phyloP scores from a whole-genome alignment of 108 stramenopile species.

The Skeletonema grethae region DNA sequence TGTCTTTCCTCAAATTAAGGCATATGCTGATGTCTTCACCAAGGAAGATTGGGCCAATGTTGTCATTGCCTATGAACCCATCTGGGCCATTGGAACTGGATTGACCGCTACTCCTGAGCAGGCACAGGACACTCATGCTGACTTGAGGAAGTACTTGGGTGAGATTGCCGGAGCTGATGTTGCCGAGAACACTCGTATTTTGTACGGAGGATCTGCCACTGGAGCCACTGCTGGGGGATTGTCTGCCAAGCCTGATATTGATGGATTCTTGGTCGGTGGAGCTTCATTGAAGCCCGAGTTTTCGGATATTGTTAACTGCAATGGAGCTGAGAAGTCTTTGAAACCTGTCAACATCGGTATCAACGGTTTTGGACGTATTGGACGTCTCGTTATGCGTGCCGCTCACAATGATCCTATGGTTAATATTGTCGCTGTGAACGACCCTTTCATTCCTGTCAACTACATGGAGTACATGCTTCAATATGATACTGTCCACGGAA shows the following conservation, averaged over 20 bases:
- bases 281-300: constrained; percentile 98
- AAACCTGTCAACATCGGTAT: constrained; percentile 91
- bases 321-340: constrained; percentile 60
- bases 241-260: constrained; percentile 95
- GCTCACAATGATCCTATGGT: constrained; percentile 88
- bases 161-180: constrained; percentile 87
- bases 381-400: constrained; percentile 94
- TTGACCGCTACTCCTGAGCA: constrained; percentile 95
- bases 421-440: constrained; percentile 96
- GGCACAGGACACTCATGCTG: constrained; percentile 94
- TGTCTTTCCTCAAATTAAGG: constrained; percentile 95
- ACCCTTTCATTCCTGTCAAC: constrained; percentile 89
- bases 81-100: constrained; percentile 99
- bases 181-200: constrained; percentile 83
- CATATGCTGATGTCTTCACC: constrained; percentile 89
- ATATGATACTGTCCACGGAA: constrained; percentile 96
- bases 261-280: constrained; percentile 99
- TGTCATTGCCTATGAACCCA: constrained; percentile 93
- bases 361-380: constrained; percentile 90
- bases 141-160: constrained; percentile 84
- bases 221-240: constrained; percentile 91
- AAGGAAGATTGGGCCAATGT: constrained; percentile 88
- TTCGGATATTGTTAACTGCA: constrained; percentile 93
- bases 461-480: constrained; percentile 90
- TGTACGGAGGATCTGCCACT: constrained; percentile 96